Conservation (phyloP, 2,329 filamentous ascomycete genomes). For the Xylariaceae sp. region DNA sequence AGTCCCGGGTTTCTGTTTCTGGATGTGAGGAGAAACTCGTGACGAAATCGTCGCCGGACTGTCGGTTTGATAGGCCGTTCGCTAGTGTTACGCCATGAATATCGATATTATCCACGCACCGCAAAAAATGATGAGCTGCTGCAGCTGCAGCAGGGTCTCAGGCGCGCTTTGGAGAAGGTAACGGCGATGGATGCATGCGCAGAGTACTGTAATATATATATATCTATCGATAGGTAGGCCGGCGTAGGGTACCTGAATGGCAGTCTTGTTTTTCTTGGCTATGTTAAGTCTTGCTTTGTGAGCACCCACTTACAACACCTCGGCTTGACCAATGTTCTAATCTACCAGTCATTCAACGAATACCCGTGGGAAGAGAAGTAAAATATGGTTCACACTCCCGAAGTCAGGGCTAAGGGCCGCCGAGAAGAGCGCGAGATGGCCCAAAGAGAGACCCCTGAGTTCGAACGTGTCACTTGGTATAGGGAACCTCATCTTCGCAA, state of each 20-base stretch:
- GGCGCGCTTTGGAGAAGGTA: constrained; percentile 1
- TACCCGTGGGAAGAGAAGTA: constrained; percentile 12
- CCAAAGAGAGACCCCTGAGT: constrained; percentile 50
- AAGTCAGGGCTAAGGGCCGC: constrained; percentile 21
- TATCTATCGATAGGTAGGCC: not conserved
- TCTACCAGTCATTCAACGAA: constrained; percentile 3
- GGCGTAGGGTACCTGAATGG: not conserved
- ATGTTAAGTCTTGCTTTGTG: too few species aligned
- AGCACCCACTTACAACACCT: too few species aligned
- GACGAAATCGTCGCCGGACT: constrained; percentile 15
- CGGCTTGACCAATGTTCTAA: not conserved
- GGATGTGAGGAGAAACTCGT: constrained; percentile 22
- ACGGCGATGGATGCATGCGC: not conserved
- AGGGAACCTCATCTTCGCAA: constrained; percentile 58
- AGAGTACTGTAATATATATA: not conserved
- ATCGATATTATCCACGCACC: constrained; percentile 24
- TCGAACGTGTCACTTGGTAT: constrained; percentile 60
- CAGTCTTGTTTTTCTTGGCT: not conserved
- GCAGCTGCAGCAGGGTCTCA: constrained; percentile 7
- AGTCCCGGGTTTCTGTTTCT: constrained; percentile 19
- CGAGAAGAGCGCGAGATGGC: constrained; percentile 42
- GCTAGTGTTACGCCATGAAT: constrained; percentile 2
- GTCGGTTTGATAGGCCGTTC: constrained; percentile 25
- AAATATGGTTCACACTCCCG: constrained; percentile 25
- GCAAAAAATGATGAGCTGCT: constrained; percentile 15